A percentile compares a stretch with the other conserved stretches of the same genome.
phyloP scores from a whole-genome alignment of 2,329 filamentous ascomycete genomes.

The Ophiostoma himal-ulmi region DNA sequence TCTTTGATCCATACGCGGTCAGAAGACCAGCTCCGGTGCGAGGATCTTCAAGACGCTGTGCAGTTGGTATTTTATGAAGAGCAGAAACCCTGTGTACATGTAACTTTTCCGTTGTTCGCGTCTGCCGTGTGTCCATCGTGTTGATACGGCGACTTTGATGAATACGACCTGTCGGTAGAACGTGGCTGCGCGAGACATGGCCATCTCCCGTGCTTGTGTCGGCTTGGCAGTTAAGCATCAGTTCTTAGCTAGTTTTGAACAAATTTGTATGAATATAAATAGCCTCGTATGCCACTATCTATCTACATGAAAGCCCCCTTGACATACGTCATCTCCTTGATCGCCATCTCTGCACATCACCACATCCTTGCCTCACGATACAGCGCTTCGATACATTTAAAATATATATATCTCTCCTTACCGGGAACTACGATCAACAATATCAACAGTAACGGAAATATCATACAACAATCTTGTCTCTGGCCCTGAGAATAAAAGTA shows the following conservation, averaged over 20 bases:
- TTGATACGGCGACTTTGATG: not conserved
- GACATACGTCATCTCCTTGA: not conserved
- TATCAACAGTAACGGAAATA: not conserved
- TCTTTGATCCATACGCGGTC: slow-evolving; percentile 12
- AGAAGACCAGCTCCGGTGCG: slow-evolving; percentile 14
- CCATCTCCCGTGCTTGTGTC: not conserved
- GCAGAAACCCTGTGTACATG: not conserved
- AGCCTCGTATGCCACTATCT: not conserved
- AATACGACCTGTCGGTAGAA: not conserved
- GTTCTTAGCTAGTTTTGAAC: not conserved
- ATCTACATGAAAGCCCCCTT: not conserved
- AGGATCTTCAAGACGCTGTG: not conserved
- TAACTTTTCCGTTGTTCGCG: not conserved
- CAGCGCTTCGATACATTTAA: no score
- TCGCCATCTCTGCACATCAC: not conserved
- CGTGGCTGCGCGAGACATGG: slow-evolving; percentile 4
- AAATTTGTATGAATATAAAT: not conserved
- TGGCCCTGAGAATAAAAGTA: not conserved
- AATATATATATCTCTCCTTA: no score
- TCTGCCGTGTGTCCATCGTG: not conserved
- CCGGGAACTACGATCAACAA: not conserved
- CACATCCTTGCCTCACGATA: not conserved
- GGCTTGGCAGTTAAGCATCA: not conserved
- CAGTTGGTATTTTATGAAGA: not conserved
- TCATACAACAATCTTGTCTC: not conserved